phyloP scores from a whole-genome alignment of 2,329 filamentous ascomycete species.

The Paraconiothyrium brasiliense region DNA sequence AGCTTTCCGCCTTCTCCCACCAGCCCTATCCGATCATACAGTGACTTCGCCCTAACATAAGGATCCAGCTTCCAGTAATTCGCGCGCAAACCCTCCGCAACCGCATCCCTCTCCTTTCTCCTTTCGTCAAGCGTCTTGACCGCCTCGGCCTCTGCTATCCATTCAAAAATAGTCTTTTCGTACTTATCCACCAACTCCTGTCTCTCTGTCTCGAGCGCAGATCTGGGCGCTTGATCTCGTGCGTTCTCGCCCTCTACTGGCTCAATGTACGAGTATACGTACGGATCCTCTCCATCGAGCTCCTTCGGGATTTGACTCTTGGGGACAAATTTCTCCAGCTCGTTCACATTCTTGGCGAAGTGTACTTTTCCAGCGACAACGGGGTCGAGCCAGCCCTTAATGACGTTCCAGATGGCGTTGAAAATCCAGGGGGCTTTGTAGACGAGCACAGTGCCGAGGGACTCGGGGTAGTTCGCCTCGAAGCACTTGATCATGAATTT shows the following conservation, averaged over 20 bases:
- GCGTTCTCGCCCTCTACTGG: slow-evolving; percentile 79
- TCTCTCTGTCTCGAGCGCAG: slow-evolving; percentile 71
- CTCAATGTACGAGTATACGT: slow-evolving; percentile 84
- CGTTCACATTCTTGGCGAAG: slow-evolving; percentile 84
- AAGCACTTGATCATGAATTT: slow-evolving; percentile 99
- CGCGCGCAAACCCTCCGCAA: slow-evolving; percentile 71
- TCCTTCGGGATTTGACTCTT: slow-evolving; percentile 78
- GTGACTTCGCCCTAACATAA: slow-evolving; percentile 80
- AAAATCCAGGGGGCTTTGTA: slow-evolving; percentile 98
- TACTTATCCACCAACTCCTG: slow-evolving; percentile 74
- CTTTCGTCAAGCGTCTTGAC: slow-evolving; percentile 54
- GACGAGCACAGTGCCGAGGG: slow-evolving; percentile 85
- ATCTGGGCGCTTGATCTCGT: slow-evolving; percentile 63
- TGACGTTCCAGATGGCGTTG: slow-evolving; percentile 96
- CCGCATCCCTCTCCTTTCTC: slow-evolving; percentile 66
- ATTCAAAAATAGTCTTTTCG: slow-evolving; percentile 77
- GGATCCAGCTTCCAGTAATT: slow-evolving; percentile 94
- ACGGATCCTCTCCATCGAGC: slow-evolving; percentile 85
- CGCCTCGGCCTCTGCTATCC: slow-evolving; percentile 68
- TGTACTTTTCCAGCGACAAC: slow-evolving; percentile 94
- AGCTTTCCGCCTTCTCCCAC: slow-evolving; percentile 73
- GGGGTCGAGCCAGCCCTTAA: slow-evolving; percentile 94
- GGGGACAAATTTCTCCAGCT: slow-evolving; percentile 80
- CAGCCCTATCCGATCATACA: slow-evolving; percentile 84
- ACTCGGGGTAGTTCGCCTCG: slow-evolving; percentile 97